These are phyloP conservation scores for Neurospora africana DNA, from an alignment of 495 filamentous ascomycete genomes.

Conservation along the genomic window DNA sequence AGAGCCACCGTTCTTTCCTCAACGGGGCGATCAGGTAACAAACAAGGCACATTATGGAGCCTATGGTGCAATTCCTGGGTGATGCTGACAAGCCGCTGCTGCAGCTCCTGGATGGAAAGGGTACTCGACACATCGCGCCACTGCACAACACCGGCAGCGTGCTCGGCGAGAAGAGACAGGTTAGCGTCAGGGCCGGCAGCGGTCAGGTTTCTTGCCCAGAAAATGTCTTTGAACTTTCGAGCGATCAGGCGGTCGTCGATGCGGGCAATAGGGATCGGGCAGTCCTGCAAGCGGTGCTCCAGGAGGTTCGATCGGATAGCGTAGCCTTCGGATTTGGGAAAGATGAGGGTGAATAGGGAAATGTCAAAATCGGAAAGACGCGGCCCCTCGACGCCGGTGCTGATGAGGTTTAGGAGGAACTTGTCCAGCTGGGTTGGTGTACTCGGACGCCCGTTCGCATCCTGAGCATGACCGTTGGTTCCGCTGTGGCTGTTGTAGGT, in stretches of 20 bases:
- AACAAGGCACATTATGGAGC: slow-evolving; percentile 16
- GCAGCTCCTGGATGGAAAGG: slow-evolving; percentile 6
- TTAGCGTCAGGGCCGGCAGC: neutral
- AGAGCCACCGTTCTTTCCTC: slow-evolving; percentile 25
- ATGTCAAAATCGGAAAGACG: neutral
- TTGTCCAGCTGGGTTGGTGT: neutral
- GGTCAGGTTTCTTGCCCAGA: neutral
- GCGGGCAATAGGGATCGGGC: slow-evolving; percentile 7
- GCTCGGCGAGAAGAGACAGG: slow-evolving; percentile 7
- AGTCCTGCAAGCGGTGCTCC: slow-evolving; percentile 16
- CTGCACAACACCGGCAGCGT: slow-evolving; percentile 15
- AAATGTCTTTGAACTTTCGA: slow-evolving; percentile 4
- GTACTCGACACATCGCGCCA: slow-evolving; percentile 11
- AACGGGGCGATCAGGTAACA: slow-evolving; percentile 12
- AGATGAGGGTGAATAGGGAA: slow-evolving; percentile 13
- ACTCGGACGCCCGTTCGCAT: neutral
- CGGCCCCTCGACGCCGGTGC: neutral
- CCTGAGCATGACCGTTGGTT: neutral
- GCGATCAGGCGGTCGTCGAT: slow-evolving; percentile 4
- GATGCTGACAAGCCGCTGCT: slow-evolving; percentile 2
- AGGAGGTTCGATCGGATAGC: slow-evolving; percentile 13
- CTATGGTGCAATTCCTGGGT: slow-evolving; percentile 13
- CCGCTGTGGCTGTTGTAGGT: neutral
- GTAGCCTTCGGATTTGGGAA: slow-evolving; percentile 12
- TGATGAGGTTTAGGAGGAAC: neutral